These are phyloP conservation scores for Orychophragmus violaceus DNA, from an alignment of 345 rosid species.

Conservation along the genomic window DNA sequence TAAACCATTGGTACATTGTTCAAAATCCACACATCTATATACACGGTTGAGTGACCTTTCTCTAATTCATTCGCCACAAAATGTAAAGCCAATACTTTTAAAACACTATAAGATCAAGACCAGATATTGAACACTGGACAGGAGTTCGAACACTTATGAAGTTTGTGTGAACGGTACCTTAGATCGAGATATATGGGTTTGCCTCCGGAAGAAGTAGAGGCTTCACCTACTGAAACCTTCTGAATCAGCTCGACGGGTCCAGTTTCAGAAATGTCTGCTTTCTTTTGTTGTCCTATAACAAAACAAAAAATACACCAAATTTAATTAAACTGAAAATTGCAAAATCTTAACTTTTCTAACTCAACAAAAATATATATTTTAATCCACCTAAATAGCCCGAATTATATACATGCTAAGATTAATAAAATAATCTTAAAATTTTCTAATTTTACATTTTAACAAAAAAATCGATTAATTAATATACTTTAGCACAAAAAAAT, in stretches of 20 bases:
- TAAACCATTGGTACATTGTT: neutral
- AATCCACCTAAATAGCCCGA: no score
- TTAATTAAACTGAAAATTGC: neutral
- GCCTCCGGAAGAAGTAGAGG: slow-evolving; percentile 16
- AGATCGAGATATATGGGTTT: neutral
- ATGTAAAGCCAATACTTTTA: neutral
- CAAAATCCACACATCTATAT: neutral
- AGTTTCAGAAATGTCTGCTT: slow-evolving; percentile 2
- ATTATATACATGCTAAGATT: no score
- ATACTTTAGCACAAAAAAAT: no score
- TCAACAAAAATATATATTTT: no score
- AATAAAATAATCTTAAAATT: neutral
- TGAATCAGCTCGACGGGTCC: neutral
- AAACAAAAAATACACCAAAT: neutral
- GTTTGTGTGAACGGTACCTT: slow-evolving; percentile 10
- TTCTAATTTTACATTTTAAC: neutral
- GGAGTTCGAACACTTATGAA: neutral
- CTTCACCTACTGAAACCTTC: slow-evolving; percentile 2
- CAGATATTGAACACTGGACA: neutral
- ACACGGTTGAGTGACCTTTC: neutral
- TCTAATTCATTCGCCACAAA: neutral
- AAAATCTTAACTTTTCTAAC: no score
- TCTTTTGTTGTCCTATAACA: slow-evolving; percentile 19
- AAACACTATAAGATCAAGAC: neutral
- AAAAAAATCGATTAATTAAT: neutral